These are phyloP conservation scores for Lunularia cruciata DNA, from an alignment of 225 moss, liverwort and hornwort genomes.

Conservation along the genomic window DNA sequence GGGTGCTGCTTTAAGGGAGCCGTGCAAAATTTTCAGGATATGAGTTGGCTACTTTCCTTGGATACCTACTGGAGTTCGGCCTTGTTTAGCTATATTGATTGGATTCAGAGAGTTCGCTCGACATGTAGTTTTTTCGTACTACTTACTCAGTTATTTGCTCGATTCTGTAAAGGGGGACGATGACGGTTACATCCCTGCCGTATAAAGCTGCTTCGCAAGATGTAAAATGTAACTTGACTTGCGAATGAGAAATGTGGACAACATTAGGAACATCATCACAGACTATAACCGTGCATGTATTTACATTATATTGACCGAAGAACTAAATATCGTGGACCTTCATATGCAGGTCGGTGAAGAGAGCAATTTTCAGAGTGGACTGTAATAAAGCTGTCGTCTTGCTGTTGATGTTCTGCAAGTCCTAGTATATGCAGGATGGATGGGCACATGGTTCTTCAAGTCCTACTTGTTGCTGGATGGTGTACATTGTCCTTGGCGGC, in stretches of 20 bases:
- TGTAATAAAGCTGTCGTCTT: constrained; percentile 21
- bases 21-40: not conserved
- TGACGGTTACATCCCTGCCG: too few species aligned
- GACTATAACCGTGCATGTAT: too few species aligned
- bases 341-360: constrained; percentile 23
- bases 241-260: too few species aligned
- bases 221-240: not conserved
- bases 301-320: not conserved
- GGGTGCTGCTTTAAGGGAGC: not conserved
- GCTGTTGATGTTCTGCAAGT: constrained; percentile 23
- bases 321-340: constrained; percentile 9
- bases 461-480: constrained; percentile 13
- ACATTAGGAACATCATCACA: too few species aligned
- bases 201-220: not conserved
- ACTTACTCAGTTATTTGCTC: too few species aligned
- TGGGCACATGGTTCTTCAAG: constrained; percentile 17
- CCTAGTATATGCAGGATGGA: constrained; percentile 19
- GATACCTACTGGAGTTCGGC: not conserved
- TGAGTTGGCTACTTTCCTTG: not conserved
- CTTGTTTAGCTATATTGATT: not conserved
- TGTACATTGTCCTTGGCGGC: not conserved
- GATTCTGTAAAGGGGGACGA: too few species aligned
- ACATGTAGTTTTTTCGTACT: not conserved
- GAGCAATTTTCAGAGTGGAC: constrained; percentile 15
- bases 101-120: too few species aligned